A percentile compares a stretch with the other conserved stretches of the same genome.
Conservation (phyloP, 352 stramenopile species). For the Globisporangium nunn region DNA sequence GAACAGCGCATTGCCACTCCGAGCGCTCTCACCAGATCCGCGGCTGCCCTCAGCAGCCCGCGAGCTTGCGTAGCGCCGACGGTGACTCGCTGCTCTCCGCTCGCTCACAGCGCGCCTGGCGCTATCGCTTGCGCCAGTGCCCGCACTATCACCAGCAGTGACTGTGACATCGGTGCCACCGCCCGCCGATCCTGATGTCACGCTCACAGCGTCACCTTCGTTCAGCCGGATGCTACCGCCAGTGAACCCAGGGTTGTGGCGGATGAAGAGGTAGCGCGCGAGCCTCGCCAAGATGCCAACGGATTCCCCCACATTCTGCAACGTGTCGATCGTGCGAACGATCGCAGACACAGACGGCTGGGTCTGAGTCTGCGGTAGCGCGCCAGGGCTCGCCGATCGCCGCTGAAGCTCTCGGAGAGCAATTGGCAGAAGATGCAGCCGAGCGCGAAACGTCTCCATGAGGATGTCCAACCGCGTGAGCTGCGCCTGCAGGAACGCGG, state of each 20-base stretch:
- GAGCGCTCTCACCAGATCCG: background rate
- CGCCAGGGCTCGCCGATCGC: background rate
- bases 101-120: slow-evolving; percentile 2
- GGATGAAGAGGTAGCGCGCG: slow-evolving; percentile 42
- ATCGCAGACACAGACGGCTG: slow-evolving; percentile 14
- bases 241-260: slow-evolving; percentile 17
- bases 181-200: background rate
- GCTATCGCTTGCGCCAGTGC: background rate
- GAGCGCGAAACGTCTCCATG: slow-evolving; percentile 36
- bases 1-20: slow-evolving; percentile 6
- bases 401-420: slow-evolving; percentile 31
- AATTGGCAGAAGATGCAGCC: slow-evolving; percentile 36
- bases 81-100: slow-evolving; percentile 11
- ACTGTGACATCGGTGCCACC: background rate
- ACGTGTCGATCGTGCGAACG: slow-evolving; percentile 42
- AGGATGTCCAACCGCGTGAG: slow-evolving; percentile 39
- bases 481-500: slow-evolving; percentile 40
- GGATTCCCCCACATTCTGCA: slow-evolving; percentile 49
- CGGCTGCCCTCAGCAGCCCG: background rate
- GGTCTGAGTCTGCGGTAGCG: too few species aligned
- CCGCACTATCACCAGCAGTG: background rate
- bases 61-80: slow-evolving; percentile 5
- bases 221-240: slow-evolving; percentile 3
- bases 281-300: slow-evolving; percentile 40
- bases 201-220: slow-evolving; percentile 3